These are phyloP conservation scores for Vachellia pachyceras DNA, from an alignment of 306 rosid genomes.

Conservation along the genomic window DNA sequence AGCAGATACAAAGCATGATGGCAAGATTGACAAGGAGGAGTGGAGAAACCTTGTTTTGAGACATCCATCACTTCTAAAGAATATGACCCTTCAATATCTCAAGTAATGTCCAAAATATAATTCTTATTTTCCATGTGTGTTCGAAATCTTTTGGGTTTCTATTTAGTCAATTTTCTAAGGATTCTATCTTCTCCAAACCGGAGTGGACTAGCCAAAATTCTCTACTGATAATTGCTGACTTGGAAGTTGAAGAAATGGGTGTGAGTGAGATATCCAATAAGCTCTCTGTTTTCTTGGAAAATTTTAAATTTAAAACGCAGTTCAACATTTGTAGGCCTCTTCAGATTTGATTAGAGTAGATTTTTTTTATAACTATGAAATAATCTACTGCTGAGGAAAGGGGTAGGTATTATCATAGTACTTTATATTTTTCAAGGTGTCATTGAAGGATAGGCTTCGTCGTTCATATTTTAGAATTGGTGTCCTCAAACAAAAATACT, in stretches of 20 bases:
- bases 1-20: conserved; percentile 99
- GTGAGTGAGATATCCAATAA: not conserved
- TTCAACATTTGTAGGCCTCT: not conserved
- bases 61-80: conserved; percentile 94
- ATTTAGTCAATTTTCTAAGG: not conserved
- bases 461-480: not conserved
- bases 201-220: not conserved
- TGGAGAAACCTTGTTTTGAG: conserved; percentile 96
- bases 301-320: not conserved
- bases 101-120: conserved; percentile 56
- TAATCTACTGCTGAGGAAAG: not conserved
- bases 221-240: not conserved
- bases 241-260: not conserved
- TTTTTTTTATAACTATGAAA: not conserved
- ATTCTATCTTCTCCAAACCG: conserved; percentile 3
- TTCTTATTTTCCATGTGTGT: not conserved
- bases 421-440: not conserved
- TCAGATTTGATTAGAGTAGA: not conserved
- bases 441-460: not conserved
- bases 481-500: not conserved
- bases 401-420: not conserved
- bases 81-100: conserved; percentile 97
- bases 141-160: not conserved
- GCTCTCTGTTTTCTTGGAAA: not conserved
- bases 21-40: conserved; percentile 97